Evolutionary conservation across 257 asterid genomes (phyloP).

Genomic region (Petrea volubilis): DNA sequence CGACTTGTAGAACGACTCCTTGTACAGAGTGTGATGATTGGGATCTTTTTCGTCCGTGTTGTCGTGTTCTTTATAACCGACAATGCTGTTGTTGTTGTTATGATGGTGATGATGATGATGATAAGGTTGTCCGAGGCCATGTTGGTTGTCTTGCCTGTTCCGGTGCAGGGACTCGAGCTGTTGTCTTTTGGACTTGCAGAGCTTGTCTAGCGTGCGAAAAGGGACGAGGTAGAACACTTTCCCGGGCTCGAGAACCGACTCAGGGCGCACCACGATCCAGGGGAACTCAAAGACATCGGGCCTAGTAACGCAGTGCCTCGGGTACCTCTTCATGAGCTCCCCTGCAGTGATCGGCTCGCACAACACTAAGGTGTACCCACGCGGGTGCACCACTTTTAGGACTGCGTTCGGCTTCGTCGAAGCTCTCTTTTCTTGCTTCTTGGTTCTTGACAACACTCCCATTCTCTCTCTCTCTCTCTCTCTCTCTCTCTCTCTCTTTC

Average conservation of each 20-base stretch:
- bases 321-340: constrained; percentile 52
- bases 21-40: constrained; percentile 15
- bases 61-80: background rate
- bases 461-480: background rate
- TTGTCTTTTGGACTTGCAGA: constrained; percentile 29
- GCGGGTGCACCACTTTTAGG: constrained; percentile 60
- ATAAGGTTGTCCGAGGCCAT: no score
- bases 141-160: background rate
- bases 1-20: constrained; percentile 25
- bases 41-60: constrained; percentile 13
- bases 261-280: constrained; percentile 63
- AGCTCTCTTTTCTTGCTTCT: constrained; percentile 23
- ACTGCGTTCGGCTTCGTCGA: constrained; percentile 37
- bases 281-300: constrained; percentile 71
- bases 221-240: constrained; percentile 39
- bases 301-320: constrained; percentile 59
- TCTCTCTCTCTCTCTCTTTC: background rate
- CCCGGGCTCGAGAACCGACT: constrained; percentile 43
- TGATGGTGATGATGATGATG: background rate
- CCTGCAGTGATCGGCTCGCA: constrained; percentile 50
- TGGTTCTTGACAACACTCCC: constrained; percentile 22
- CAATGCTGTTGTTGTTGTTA: background rate
- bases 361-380: constrained; percentile 41
- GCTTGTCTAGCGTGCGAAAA: constrained; percentile 31
- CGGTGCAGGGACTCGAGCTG: constrained; percentile 6